Evolutionary conservation across 2,329 filamentous ascomycete species (phyloP).

Genomic region (Pyricularia pennisetigena): DNA sequence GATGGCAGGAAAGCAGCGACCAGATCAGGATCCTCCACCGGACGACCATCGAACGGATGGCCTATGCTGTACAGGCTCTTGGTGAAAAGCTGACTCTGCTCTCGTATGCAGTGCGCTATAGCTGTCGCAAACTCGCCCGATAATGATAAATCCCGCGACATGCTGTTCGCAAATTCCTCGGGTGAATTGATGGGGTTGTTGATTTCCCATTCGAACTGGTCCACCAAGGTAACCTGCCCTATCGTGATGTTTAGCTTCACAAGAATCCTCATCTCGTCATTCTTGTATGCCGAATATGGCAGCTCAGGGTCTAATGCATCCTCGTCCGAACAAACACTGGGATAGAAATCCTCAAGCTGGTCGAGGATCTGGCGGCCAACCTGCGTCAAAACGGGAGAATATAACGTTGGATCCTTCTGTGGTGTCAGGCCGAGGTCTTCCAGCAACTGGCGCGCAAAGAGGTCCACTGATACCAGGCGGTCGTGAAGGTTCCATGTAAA

Average conservation of each 20-base stretch:
- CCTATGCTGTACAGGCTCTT: slow-evolving; percentile 87
- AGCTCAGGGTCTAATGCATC: slow-evolving; percentile 82
- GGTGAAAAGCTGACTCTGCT: slow-evolving; percentile 91
- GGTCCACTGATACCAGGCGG: slow-evolving; percentile 64
- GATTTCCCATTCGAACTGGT: slow-evolving; percentile 99
- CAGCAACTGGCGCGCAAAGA: slow-evolving; percentile 82
- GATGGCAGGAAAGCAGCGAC: slow-evolving; percentile 77
- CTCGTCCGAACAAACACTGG: slow-evolving; percentile 81
- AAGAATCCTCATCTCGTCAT: slow-evolving; percentile 95
- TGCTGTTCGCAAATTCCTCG: slow-evolving; percentile 84
- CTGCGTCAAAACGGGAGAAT: slow-evolving; percentile 45
- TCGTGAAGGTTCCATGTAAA: slow-evolving; percentile 99
- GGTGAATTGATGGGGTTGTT: slow-evolving; percentile 91
- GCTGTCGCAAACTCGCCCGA: slow-evolving; percentile 95
- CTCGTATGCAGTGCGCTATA: slow-evolving; percentile 94
- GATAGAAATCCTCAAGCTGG: slow-evolving; percentile 88
- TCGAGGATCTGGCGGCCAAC: slow-evolving; percentile 66
- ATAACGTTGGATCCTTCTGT: slow-evolving; percentile 44
- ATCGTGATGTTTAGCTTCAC: slow-evolving; percentile 98
- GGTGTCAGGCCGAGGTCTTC: slow-evolving; percentile 81
- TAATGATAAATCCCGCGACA: slow-evolving; percentile 82
- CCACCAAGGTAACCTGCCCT: slow-evolving; percentile 83
- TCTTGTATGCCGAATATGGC: slow-evolving; percentile 91
- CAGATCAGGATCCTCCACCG: slow-evolving; percentile 85
- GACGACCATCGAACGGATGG: slow-evolving; percentile 89